Base-by-base conservation (phyloP, 352 stramenopile species). In the Phytophthora syringae region DNA sequence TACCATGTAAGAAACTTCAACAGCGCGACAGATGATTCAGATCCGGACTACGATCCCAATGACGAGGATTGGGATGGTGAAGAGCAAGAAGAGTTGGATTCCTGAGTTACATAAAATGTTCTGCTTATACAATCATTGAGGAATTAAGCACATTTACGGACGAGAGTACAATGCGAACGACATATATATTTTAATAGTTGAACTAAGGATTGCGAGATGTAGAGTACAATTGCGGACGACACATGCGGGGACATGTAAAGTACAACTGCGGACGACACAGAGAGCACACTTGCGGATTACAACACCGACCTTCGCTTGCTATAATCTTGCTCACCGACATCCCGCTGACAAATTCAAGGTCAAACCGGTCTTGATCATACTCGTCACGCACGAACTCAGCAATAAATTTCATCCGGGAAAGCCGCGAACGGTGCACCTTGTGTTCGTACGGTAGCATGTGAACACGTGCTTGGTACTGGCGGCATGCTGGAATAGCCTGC, bases 361-460 rank as follows among this genome's bases (percentile, higher is more conserved):
- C 27, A 15, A 62, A 58, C 6, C 9, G 2, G 16, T 58, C 51
- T 39, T 28, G 24, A 18, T 22, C 16, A 39, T 28, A 63, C 15
- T 55, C 11, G 25, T 28, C 22, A 13, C 24, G 43, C 12, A 63
- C 25, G 5, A 43, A 63, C 30, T 42, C 44, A 7, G 34, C 44
- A 7, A 63, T 42, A 9, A 50, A 50, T 15, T 50, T 32, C 34
- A 61, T 53, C 18, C 53, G 44, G 1, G 30, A 61, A 5, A 52
- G 42, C 13, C 15, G 42, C 16, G 42, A 63, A 3, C 32, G 30
- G 2, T 56, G 34, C 2, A 51, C n/a, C 7, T 64, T 64, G 2
- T 25, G 21, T 11, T 63, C 24, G 16, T 51, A 32, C 5, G 36
- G 21, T 3, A 64, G 45, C 36, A 56, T 64, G 27, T 44, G 24